phyloP scores from a whole-genome alignment of 106 monocot species.

The Xerophyta viscosa region DNA sequence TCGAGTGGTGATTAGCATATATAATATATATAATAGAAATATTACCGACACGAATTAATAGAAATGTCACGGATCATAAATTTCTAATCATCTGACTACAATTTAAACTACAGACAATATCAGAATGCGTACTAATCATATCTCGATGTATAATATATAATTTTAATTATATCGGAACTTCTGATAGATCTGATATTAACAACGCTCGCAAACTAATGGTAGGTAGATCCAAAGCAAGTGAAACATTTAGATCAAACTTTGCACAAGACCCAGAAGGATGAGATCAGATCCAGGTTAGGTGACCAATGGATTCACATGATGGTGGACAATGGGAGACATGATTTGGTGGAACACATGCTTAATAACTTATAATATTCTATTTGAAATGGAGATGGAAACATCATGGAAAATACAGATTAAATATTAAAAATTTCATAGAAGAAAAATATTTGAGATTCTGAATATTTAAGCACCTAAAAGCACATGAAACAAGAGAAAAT shows the following conservation, averaged over 20 bases:
- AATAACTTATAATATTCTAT: conserved; percentile 2
- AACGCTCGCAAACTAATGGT: no score
- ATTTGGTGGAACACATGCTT: conserved; percentile 49
- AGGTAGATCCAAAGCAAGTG: no score
- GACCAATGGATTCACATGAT: conserved; percentile 24
- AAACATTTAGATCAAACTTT: not conserved
- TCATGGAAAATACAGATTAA: conserved; percentile 29
- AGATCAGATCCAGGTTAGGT: not conserved
- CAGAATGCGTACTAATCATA: no score
- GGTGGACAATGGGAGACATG: conserved; percentile 12
- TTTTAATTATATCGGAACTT: not conserved
- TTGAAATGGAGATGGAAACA: conserved; percentile 31
- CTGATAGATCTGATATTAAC: no score
- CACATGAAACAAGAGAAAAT: conserved; percentile 12
- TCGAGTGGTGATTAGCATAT: no score
- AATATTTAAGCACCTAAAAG: conserved; percentile 9
- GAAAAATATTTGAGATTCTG: no score
- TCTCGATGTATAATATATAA: no score
- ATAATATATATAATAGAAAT: no score
- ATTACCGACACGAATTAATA: no score
- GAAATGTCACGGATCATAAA: no score
- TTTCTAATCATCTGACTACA: no score
- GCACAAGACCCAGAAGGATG: not conserved
- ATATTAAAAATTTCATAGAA: conserved; percentile 4
- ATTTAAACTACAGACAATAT: no score